Conservation (phyloP, 805 yeast species). For the Alloascoidea hylecoeti region DNA sequence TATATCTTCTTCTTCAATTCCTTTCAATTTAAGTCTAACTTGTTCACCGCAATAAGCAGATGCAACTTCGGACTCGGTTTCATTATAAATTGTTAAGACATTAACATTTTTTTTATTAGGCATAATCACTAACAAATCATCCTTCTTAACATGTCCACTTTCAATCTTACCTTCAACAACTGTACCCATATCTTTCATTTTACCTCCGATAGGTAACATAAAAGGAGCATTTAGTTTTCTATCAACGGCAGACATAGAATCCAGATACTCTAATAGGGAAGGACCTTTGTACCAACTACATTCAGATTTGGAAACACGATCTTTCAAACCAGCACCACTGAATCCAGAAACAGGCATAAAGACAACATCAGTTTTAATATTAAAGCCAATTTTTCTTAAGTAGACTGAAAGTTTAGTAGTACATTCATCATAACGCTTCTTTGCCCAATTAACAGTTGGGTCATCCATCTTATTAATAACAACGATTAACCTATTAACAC, state of each 20-base stretch:
- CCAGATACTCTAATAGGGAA: constrained; percentile 79
- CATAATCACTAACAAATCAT: constrained; percentile 68
- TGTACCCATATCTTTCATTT: constrained; percentile 95
- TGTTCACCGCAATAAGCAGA: constrained; percentile 94
- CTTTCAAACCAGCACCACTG: constrained; percentile 95
- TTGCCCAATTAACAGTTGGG: constrained; percentile 90
- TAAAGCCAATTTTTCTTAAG: constrained; percentile 77
- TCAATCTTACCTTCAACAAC: constrained; percentile 97
- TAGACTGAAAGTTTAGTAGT: constrained; percentile 63
- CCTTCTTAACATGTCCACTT: constrained; percentile 84
- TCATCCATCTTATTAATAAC: constrained; percentile 99
- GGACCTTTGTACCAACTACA: constrained; percentile 97
- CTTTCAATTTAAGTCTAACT: constrained; percentile 83
- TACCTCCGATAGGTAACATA: constrained; percentile 91
- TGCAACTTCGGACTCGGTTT: constrained; percentile 88
- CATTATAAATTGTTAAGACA: constrained; percentile 79
- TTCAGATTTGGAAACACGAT: constrained; percentile 50
- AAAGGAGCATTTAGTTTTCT: constrained; percentile 91
- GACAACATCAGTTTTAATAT: constrained; percentile 65
- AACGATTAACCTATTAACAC: constrained; percentile 86
- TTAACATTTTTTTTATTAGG: constrained; percentile 81
- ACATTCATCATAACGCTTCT: constrained; percentile 94
- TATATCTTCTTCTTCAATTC: constrained; percentile 95
- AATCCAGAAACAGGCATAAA: constrained; percentile 98
- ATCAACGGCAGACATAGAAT: constrained; percentile 63